phyloP scores from a whole-genome alignment of 768 basidiomycete species.

The Collybia mongolica region DNA sequence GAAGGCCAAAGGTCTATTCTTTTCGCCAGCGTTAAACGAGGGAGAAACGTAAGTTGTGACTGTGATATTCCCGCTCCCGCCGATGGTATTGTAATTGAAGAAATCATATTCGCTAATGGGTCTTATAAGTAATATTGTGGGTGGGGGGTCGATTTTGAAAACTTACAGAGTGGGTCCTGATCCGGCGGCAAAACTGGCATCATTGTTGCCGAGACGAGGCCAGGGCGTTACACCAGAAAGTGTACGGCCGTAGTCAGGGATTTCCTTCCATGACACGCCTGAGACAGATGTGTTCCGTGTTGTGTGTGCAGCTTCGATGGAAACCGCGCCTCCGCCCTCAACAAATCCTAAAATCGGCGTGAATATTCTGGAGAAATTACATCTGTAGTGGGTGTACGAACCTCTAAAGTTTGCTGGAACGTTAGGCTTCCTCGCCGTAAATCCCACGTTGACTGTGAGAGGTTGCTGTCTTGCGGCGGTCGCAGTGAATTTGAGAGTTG shows the following conservation, averaged over 20 bases:
- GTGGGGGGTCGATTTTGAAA: background rate
- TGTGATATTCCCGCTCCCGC: slow-evolving; percentile 40
- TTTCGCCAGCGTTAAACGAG: slow-evolving; percentile 50
- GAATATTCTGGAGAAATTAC: background rate
- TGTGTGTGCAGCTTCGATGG: slow-evolving; percentile 66
- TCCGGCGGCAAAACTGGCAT: slow-evolving; percentile 59
- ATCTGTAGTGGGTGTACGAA: slow-evolving; percentile 13
- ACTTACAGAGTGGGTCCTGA: slow-evolving; percentile 58
- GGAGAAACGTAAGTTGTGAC: slow-evolving; percentile 50
- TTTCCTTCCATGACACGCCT: slow-evolving; percentile 55
- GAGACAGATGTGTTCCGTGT: slow-evolving; percentile 44
- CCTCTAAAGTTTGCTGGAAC: slow-evolving; percentile 49
- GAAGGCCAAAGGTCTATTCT: slow-evolving; percentile 47
- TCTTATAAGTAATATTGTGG: background rate
- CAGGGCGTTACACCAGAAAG: slow-evolving; percentile 61
- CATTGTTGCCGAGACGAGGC: slow-evolving; percentile 47
- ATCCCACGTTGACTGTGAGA: slow-evolving; percentile 26
- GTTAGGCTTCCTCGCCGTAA: slow-evolving; percentile 35
- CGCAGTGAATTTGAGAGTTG: slow-evolving; percentile 46
- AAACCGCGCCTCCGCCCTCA: slow-evolving; percentile 60
- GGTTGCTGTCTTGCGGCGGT: slow-evolving; percentile 37
- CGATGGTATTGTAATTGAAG: slow-evolving; percentile 52
- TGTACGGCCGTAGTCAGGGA: slow-evolving; percentile 61
- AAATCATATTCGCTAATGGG: slow-evolving; percentile 60
- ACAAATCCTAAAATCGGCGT: slow-evolving; percentile 45